phyloP scores from a whole-genome alignment of 805 yeast species.

The Ogataea paraovalis region DNA sequence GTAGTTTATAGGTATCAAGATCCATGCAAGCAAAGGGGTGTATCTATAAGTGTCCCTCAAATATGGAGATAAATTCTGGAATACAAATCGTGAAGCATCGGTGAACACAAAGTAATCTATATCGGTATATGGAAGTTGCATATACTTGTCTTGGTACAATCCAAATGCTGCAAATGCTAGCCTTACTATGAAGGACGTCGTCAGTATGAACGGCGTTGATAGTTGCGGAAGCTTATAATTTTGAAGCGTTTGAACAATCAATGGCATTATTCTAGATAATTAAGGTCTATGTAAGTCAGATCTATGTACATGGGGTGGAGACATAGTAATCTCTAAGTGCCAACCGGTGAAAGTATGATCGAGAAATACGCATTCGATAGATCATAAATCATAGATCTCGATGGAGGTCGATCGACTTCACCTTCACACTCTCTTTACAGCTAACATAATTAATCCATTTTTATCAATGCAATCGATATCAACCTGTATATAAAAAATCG shows the following conservation, averaged over 20 bases:
- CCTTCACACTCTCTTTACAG: too few relatives aligned
- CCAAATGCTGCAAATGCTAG: conserved; percentile 72
- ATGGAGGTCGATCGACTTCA: too few relatives aligned
- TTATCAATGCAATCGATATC: too few relatives aligned
- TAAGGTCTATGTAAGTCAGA: too few relatives aligned
- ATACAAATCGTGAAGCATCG: conserved; percentile 79
- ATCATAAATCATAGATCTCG: too few relatives aligned
- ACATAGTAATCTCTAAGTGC: too few relatives aligned
- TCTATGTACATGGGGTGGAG: too few relatives aligned
- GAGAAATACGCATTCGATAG: too few relatives aligned
- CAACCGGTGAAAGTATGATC: too few relatives aligned
- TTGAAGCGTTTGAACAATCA: conserved; percentile 3
- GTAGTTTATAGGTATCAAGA: conserved; percentile 62
- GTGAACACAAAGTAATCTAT: conserved; percentile 92
- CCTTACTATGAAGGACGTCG: conserved; percentile 37
- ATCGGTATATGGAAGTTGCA: conserved; percentile 86
- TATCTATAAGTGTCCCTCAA: conserved; percentile 85
- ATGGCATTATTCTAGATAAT: conserved; percentile 6
- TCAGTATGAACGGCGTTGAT: conserved; percentile 13
- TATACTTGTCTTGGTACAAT: conserved; percentile 74
- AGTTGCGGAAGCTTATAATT: conserved; percentile 4
- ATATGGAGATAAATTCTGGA: conserved; percentile 63
- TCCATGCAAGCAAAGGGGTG: conserved; percentile 87
- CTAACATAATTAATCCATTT: too few relatives aligned
- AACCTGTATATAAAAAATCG: conserved; percentile 1